Conservation (phyloP, 1,139 yeast genomes). For the Nadsonia starkeyi-henricii region DNA sequence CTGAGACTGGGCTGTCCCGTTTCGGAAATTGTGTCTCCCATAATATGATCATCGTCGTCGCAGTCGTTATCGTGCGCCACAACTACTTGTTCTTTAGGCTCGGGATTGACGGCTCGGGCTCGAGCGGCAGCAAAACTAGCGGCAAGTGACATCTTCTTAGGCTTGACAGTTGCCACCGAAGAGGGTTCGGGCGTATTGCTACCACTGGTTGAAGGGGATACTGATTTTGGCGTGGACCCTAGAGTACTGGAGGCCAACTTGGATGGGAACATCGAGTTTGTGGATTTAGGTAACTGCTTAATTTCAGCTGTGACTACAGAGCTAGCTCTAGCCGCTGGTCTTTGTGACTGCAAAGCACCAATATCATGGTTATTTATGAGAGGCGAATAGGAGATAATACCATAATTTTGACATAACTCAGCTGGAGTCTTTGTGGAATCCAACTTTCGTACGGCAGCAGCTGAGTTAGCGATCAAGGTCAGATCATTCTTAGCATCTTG, state of each 20-base stretch:
- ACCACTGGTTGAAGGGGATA: too few relatives aligned
- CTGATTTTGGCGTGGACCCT: too few relatives aligned
- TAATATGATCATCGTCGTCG: neutral
- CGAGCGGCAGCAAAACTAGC: neutral
- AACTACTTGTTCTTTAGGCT: neutral
- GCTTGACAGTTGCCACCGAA: too few relatives aligned
- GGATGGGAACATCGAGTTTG: too few relatives aligned
- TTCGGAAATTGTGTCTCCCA: neutral
- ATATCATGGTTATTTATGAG: too few relatives aligned
- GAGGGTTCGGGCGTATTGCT: too few relatives aligned
- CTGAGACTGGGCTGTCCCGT: neutral
- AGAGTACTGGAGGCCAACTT: constrained; percentile 1
- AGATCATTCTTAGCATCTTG: constrained; percentile 4
- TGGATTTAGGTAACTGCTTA: too few relatives aligned
- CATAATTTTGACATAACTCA: constrained; percentile 3
- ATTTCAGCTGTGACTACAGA: too few relatives aligned
- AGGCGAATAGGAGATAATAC: constrained; percentile 6
- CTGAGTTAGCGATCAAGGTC: constrained; percentile 5
- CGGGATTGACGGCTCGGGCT: neutral
- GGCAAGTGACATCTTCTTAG: neutral
- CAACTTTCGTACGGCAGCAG: constrained; percentile 1
- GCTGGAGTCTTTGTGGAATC: constrained; percentile 3
- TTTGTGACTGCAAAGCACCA: too few relatives aligned
- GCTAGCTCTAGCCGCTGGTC: too few relatives aligned
- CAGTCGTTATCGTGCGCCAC: neutral